These are phyloP conservation scores for Verbascum thapsus DNA, from an alignment of 257 asterid species.

Conservation along the genomic window DNA sequence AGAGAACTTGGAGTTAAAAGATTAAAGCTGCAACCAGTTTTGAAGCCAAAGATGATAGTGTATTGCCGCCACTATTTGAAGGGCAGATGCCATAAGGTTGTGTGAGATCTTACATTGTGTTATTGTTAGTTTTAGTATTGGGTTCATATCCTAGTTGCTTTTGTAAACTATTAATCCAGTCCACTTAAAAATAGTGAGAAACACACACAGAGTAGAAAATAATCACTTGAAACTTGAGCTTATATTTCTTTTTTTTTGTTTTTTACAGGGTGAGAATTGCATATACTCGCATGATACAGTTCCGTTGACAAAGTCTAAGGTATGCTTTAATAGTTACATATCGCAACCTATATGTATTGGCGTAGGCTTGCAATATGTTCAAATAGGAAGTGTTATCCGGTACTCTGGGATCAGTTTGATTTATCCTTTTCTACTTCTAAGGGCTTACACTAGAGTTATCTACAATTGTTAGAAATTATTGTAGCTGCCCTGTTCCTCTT, in stretches of 20 bases:
- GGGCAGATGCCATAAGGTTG: conserved; percentile 94
- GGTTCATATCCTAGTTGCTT: conserved; percentile 26
- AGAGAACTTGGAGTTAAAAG: conserved; percentile 74
- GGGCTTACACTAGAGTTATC: neutral
- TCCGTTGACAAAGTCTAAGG: conserved; percentile 88
- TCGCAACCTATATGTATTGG: conserved; percentile 8
- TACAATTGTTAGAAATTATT: neutral
- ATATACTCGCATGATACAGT: conserved; percentile 87
- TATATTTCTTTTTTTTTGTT: conserved; percentile 25
- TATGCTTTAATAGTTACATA: conserved; percentile 37
- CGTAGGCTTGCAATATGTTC: conserved; percentile 24
- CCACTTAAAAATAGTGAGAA: conserved; percentile 9
- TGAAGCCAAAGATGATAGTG: conserved; percentile 57
- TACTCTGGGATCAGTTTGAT: conserved; percentile 7
- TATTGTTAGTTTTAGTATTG: conserved; percentile 24
- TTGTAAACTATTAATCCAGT: conserved; percentile 4
- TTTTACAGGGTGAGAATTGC: conserved; percentile 81
- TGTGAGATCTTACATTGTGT: conserved; percentile 23
- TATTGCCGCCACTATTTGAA: conserved; percentile 76
- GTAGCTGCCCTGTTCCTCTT: neutral
- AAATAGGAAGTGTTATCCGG: neutral
- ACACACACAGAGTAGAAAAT: neutral
- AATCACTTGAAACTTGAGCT: conserved; percentile 24
- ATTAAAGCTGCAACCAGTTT: conserved; percentile 66
- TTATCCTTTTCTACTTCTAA: conserved; percentile 3